phyloP scores from a whole-genome alignment of 345 rosid genomes.

The Jatropha curcas region DNA sequence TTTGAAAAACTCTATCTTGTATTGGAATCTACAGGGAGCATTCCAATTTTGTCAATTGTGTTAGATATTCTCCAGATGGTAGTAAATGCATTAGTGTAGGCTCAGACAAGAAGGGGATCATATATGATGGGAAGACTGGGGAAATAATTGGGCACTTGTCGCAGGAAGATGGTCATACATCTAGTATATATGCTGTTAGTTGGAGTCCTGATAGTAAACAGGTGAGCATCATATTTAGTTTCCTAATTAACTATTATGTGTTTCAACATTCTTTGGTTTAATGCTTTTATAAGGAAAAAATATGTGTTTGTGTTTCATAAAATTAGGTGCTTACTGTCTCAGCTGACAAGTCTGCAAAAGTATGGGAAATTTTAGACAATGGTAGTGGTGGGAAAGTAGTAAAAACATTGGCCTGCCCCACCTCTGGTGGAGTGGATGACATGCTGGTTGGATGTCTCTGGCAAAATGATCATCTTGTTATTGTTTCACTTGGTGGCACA shows the following conservation, averaged over 20 bases:
- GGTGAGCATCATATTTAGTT: no score
- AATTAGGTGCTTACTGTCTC: conserved; percentile 80
- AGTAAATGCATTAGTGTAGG: conserved; percentile 84
- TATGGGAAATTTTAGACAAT: conserved; percentile 81
- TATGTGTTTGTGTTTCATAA: no score
- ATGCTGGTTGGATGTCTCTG: conserved; percentile 97
- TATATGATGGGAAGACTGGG: conserved; percentile 82
- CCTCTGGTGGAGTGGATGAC: conserved; percentile 82
- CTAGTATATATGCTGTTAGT: conserved; percentile 85
- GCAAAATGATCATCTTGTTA: conserved; percentile 84
- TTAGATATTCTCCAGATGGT: conserved; percentile 94
- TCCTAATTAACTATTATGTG: no score
- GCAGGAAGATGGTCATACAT: conserved; percentile 79
- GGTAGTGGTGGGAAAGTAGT: conserved; percentile 65
- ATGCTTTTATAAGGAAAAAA: no score
- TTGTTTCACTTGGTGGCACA: conserved; percentile 90
- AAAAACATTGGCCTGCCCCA: conserved; percentile 65
- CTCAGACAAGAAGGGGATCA: conserved; percentile 86
- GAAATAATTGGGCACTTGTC: conserved; percentile 75
- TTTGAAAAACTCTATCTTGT: no score
- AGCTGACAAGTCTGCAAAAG: conserved; percentile 95
- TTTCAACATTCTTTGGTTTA: no score
- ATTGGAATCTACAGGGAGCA: conserved; percentile 80
- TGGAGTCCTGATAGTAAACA: conserved; percentile 95
- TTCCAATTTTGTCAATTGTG: conserved; percentile 91